phyloP scores from a whole-genome alignment of 2,329 filamentous ascomycete species.

The Didymella arachidicola region DNA sequence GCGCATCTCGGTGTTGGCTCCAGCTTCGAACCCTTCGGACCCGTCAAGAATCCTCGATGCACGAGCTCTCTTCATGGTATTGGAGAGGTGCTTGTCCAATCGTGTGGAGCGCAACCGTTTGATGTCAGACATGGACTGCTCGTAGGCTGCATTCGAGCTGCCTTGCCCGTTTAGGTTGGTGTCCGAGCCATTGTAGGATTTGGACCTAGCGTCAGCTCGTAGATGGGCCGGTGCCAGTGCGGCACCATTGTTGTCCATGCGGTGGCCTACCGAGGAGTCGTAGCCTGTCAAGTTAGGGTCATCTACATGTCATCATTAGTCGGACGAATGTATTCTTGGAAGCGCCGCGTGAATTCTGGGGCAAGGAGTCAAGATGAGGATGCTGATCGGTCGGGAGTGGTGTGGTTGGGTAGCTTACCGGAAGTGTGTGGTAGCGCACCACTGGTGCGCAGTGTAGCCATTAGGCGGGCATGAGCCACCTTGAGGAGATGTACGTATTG shows the following conservation, averaged over 20 bases:
- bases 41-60: constrained; percentile 93
- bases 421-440: constrained; percentile 79
- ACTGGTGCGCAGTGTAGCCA: constrained; percentile 84
- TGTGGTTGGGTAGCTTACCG: constrained; percentile 54
- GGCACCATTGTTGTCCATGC: constrained; percentile 58
- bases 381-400: constrained; percentile 29
- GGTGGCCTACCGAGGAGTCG: constrained; percentile 70
- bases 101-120: constrained; percentile 89
- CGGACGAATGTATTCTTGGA: constrained; percentile 41
- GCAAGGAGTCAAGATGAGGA: constrained; percentile 43
- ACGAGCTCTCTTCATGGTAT: constrained; percentile 87
- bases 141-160: constrained; percentile 74
- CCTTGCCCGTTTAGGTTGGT: constrained; percentile 61
- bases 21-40: constrained; percentile 76
- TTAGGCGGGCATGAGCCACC: constrained; percentile 86
- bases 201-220: constrained; percentile 73
- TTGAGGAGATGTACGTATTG: constrained; percentile 94
- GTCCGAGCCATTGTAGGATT: constrained; percentile 71
- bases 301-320: constrained; percentile 58
- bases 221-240: constrained; percentile 62
- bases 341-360: constrained; percentile 41
- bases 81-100: constrained; percentile 92
- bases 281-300: constrained; percentile 74
- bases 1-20: constrained; percentile 66
- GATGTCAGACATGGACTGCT: constrained; percentile 96